Conservation (phyloP, 345 rosid genomes). For the Camelina sativa region DNA sequence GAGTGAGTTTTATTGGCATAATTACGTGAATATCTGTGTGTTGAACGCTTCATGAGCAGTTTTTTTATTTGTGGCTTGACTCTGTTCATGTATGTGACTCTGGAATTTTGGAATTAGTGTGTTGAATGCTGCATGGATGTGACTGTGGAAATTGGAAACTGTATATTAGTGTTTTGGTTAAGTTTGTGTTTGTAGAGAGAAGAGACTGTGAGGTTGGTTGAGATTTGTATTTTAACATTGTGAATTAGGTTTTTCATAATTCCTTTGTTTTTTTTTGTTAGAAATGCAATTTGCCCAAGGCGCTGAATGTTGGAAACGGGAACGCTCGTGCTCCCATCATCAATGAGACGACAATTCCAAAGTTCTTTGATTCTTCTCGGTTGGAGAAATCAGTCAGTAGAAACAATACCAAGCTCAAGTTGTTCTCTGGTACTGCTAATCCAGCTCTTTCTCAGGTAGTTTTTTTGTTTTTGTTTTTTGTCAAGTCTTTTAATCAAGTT, state of each 20-base stretch:
- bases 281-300: conserved; percentile 58
- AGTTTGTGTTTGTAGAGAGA: neutral
- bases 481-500: neutral
- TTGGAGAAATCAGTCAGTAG: conserved; percentile 53
- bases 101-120: no score
- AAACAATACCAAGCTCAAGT: conserved; percentile 51
- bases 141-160: neutral
- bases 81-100: neutral
- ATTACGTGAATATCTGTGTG: neutral
- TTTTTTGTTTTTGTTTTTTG: neutral
- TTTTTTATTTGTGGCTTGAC: neutral
- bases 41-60: neutral
- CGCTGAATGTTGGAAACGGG: conserved; percentile 51
- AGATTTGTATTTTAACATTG: neutral
- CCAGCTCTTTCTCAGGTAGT: conserved; percentile 68
- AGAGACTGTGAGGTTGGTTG: neutral
- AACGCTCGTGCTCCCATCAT: conserved; percentile 54
- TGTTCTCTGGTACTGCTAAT: conserved; percentile 82
- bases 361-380: conserved; percentile 57
- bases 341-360: conserved; percentile 60
- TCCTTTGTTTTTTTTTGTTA: conserved; percentile 28
- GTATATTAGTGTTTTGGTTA: neutral
- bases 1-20: neutral
- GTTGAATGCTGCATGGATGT: neutral
- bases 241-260: neutral